Base-by-base conservation (phyloP, 306 rosid species). In the Fragaria ananassa region DNA sequence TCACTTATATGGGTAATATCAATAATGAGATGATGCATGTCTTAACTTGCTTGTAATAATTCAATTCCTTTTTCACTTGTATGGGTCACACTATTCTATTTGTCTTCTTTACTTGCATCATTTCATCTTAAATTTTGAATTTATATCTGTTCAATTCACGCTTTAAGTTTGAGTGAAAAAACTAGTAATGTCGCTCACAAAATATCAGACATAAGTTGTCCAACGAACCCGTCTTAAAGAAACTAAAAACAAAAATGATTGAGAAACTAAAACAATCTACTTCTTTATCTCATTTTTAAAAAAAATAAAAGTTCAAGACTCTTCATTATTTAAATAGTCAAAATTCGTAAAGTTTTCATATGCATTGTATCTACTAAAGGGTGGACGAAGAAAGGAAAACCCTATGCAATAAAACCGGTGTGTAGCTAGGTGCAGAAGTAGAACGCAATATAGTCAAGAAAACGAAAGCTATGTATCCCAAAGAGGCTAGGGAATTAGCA, bases 381-480 rank as follows among this genome's bases (percentile, higher is more conserved):
- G n/a, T 49, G 54, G n/a, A 14, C n/a, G 19, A 15, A 49, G 2
- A 15, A 15, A 49, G 19, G 53, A 49, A 49, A 49, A 49, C n/a
- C 51, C 8, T 49, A 49, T 47, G 5, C n/a, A 49, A 44, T 10
- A 44, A 13, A 44, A 44, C 47, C 11, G 14, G 13, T 15, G n/a
- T 49, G n/a, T 29, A 61, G 18, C 63, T 77, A 72, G 81, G 83
- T 87, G 83, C 60, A 82, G 89, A 83, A 75, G 35, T 27, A 61
- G 78, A 81, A 74, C 42, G 84, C 58, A 76, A 73, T 74, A 78
- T 83, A 89, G 87, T 87, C 86, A 87, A 83, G 87, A 85, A 74
- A 87, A 81, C 31, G 86, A 89, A 83, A 81, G 76, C 76, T 78
- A 82, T 76, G 11, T 15, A 62, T 62, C 83, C 72, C 76, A 78